These are phyloP conservation scores for Microstegium vimineum DNA, from an alignment of 176 grass and related monocot species.

Conservation along the genomic window DNA sequence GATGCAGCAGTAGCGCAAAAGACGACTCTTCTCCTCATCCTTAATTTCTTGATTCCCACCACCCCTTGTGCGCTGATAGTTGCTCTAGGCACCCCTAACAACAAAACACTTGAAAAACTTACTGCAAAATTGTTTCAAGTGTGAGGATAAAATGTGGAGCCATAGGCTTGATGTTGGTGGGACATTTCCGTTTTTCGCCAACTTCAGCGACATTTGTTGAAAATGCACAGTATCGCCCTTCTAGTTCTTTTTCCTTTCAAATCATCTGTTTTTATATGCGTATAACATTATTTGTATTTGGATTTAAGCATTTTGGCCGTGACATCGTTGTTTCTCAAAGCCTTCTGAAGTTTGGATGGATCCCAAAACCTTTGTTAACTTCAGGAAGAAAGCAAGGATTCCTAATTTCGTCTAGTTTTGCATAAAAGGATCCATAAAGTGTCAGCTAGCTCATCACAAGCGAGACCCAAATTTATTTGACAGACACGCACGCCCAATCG, in stretches of 20 bases:
- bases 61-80: neutral
- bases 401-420: neutral
- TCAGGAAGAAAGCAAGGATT: neutral
- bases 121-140: too few relatives aligned
- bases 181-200: neutral
- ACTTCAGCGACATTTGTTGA: too few relatives aligned
- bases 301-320: neutral
- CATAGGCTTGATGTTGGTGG: neutral
- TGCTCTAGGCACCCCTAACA: neutral
- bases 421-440: neutral
- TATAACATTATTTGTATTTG: neutral
- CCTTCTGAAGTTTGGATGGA: neutral
- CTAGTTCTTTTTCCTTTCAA: neutral
- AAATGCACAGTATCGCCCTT: neutral
- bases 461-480: neutral
- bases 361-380: neutral
- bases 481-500: neutral
- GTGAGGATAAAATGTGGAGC: neutral
- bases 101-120: neutral
- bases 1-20: neutral
- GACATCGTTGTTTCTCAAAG: neutral
- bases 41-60: neutral
- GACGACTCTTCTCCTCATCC: neutral
- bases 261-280: neutral
- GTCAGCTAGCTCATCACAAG: neutral